These are phyloP conservation scores for Dryadomyces sulphureus DNA, from an alignment of 2,329 filamentous ascomycete genomes.

Conservation along the genomic window DNA sequence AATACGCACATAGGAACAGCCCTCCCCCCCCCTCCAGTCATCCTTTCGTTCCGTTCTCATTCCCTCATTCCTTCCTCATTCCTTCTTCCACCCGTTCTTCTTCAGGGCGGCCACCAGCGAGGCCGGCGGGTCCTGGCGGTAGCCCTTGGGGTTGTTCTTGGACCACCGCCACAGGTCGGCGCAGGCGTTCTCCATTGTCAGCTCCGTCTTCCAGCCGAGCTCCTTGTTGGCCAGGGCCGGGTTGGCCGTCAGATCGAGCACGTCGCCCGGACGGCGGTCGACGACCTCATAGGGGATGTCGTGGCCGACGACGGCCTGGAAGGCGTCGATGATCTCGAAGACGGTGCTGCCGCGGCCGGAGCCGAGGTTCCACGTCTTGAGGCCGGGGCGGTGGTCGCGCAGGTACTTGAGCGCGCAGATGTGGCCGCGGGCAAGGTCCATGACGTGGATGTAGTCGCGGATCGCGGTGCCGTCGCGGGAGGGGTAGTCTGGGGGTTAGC, in stretches of 20 bases:
- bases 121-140: constrained; percentile 78
- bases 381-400: constrained; percentile 67
- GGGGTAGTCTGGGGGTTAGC: constrained; percentile 54
- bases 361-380: constrained; percentile 92
- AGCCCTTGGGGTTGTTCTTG: constrained; percentile 89
- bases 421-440: constrained; percentile 78
- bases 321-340: constrained; percentile 93
- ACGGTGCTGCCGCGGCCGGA: constrained; percentile 92
- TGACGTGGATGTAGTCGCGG: constrained; percentile 94
- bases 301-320: constrained; percentile 72
- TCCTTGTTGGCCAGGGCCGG: constrained; percentile 76
- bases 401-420: constrained; percentile 83
- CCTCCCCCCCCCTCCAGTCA: no score
- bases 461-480: constrained; percentile 88
- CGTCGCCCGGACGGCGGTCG: constrained; percentile 70
- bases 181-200: constrained; percentile 84
- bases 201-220: constrained; percentile 81
- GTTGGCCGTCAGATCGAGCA: constrained; percentile 89
- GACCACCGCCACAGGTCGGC: constrained; percentile 95
- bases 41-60: background rate
- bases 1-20: no score
- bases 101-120: constrained; percentile 53
- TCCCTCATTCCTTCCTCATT: background rate
- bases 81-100: constrained; percentile 5
- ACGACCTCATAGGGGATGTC: constrained; percentile 80